Percentiles rank a stretch among this genome's conserved stretches.
These are phyloP conservation scores for Exophiala sideris DNA, from an alignment of 2,329 filamentous ascomycete species.

Conservation along the genomic window DNA sequence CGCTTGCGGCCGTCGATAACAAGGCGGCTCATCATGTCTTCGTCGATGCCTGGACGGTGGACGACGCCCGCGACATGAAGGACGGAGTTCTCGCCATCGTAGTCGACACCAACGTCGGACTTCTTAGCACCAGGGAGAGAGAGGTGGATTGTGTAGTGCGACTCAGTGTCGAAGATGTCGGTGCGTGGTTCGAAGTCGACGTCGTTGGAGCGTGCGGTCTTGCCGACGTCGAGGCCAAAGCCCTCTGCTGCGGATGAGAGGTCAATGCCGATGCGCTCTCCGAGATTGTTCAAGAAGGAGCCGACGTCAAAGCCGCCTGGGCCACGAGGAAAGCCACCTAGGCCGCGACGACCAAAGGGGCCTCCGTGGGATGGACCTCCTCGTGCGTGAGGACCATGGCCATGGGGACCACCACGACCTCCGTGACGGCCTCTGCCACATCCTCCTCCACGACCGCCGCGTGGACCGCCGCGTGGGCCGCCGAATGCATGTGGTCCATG, in stretches of 20 bases:
- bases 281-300: slow-evolving; percentile 31
- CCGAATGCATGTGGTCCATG: slow-evolving; percentile 6
- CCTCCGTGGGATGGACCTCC: slow-evolving; percentile 23
- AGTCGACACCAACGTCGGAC: slow-evolving; percentile 72
- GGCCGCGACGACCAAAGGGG: slow-evolving; percentile 12
- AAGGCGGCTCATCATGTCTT: slow-evolving; percentile 64
- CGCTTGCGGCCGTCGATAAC: slow-evolving; percentile 68
- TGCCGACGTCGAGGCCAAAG: slow-evolving; percentile 25
- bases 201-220: slow-evolving; percentile 17
- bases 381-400: slow-evolving; percentile 23
- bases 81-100: slow-evolving; percentile 64
- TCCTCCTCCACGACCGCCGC: neutral
- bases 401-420: slow-evolving; percentile 17
- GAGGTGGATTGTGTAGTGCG: slow-evolving; percentile 65
- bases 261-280: slow-evolving; percentile 33
- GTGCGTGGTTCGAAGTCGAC: slow-evolving; percentile 38
- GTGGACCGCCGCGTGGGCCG: slow-evolving; percentile 4
- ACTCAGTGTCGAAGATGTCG: slow-evolving; percentile 69
- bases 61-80: slow-evolving; percentile 70
- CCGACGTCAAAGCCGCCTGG: slow-evolving; percentile 25
- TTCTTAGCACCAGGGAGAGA: slow-evolving; percentile 76
- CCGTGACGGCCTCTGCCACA: slow-evolving; percentile 12
- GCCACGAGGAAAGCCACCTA: neutral
- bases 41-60: slow-evolving; percentile 67
- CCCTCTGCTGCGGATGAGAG: slow-evolving; percentile 27